Evolutionary conservation across 495 filamentous ascomycete genomes (phyloP).

Genomic region (Aspergillus saccharolyticus): DNA sequence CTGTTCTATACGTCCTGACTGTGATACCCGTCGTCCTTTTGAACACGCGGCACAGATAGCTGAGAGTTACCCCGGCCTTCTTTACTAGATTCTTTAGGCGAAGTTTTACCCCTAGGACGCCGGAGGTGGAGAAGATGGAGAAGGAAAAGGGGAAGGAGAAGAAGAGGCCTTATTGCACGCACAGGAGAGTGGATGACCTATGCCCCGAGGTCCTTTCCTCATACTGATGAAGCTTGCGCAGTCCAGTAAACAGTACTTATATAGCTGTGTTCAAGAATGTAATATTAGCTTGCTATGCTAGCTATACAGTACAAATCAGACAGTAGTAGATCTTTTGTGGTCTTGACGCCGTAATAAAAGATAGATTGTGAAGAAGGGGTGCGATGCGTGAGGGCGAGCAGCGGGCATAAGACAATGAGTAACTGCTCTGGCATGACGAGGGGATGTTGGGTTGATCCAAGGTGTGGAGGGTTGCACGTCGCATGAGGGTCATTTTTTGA

Average conservation of each 20-base stretch:
- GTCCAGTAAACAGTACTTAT: conserved; percentile 52
- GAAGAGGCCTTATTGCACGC: too few species aligned
- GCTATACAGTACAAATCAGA: conserved; percentile 48
- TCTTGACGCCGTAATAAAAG: conserved; percentile 52
- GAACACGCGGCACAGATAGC: conserved; percentile 18
- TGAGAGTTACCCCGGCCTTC: conserved; percentile 14
- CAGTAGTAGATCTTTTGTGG: conserved; percentile 56
- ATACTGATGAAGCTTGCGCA: conserved; percentile 13
- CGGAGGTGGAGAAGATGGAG: not conserved
- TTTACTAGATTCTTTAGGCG: conserved; percentile 10
- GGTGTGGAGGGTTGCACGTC: too few species aligned
- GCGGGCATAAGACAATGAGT: not conserved
- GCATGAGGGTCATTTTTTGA: too few species aligned
- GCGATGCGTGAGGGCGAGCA: conserved; percentile 2
- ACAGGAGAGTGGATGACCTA: not conserved
- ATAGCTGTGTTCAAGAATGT: conserved; percentile 46
- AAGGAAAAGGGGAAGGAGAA: too few species aligned
- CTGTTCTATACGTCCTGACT: conserved; percentile 6
- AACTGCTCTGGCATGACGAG: too few species aligned
- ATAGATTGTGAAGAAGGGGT: conserved; percentile 10
- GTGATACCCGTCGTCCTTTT: conserved; percentile 18
- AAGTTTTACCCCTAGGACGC: not conserved
- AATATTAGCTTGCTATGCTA: conserved; percentile 50
- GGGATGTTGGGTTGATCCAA: too few species aligned
- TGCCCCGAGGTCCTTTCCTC: conserved; percentile 14